phyloP scores from a whole-genome alignment of 2,329 filamentous ascomycete genomes.

The Coleophoma crateriformis region DNA sequence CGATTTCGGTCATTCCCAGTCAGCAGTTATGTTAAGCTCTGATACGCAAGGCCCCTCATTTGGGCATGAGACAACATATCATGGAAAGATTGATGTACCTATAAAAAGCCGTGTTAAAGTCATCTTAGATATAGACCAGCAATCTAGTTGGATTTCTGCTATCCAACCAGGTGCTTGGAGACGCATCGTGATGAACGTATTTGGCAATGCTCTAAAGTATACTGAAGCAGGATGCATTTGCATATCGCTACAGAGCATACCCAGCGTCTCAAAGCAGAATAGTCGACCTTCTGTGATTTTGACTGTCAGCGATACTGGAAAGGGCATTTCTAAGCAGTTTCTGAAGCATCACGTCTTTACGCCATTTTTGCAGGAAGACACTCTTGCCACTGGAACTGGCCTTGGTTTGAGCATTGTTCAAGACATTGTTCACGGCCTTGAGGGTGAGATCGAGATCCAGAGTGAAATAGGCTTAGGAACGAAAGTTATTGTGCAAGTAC shows the following conservation, averaged over 20 bases:
- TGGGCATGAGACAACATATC: slow-evolving; percentile 8
- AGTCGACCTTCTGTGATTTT: slow-evolving; percentile 24
- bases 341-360: slow-evolving; percentile 50
- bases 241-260: slow-evolving; percentile 30
- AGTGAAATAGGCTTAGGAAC: slow-evolving; percentile 49
- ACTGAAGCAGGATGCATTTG: slow-evolving; percentile 45
- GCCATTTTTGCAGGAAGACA: slow-evolving; percentile 53
- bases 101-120: slow-evolving; percentile 31
- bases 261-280: slow-evolving; percentile 2
- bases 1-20: slow-evolving; percentile 8
- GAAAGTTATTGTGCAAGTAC: slow-evolving; percentile 36
- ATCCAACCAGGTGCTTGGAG: slow-evolving; percentile 20
- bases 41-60: too few species aligned
- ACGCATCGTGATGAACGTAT: slow-evolving; percentile 52
- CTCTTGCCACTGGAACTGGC: slow-evolving; percentile 53
- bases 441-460: slow-evolving; percentile 52
- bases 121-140: slow-evolving; percentile 33
- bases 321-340: slow-evolving; percentile 58
- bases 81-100: too few species aligned
- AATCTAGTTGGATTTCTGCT: slow-evolving; percentile 25
- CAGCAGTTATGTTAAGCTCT: too few species aligned
- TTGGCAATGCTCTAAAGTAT: slow-evolving; percentile 59
- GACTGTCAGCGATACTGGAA: slow-evolving; percentile 54
- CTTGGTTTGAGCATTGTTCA: slow-evolving; percentile 60
- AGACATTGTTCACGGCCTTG: slow-evolving; percentile 53